Evolutionary conservation across 2,329 filamentous ascomycete genomes (phyloP), one percentile per base, ranked within the genome.

Genomic region (Trichoderma guizhouense): DNA sequence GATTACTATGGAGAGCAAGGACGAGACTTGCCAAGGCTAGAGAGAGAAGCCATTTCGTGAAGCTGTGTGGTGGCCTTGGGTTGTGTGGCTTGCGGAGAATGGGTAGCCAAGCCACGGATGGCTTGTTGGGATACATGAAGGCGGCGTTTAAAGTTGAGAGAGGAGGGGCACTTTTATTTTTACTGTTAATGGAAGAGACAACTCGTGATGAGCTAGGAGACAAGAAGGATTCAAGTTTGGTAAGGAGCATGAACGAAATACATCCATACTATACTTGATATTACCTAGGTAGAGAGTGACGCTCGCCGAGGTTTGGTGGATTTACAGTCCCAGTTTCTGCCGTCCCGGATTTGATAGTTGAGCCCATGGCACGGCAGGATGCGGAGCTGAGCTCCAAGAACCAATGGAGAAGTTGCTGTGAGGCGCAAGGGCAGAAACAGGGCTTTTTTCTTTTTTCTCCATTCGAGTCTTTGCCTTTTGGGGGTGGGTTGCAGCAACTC

Each of bases 311-410:
- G 24, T 36, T 36, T 39, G 58, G n/a, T 61, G 21, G n/a, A 36
- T 24, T 26, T 39, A 9, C n/a, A 32, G 18, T 32, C 55, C 55
- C 11, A 24, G 55, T 32, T 32, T 60, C 18, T 32, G 28, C 55
- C 28, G 7, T 60, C 51, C 61, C 51, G 65, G 69, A 71, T 69
- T 60, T 68, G 65, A 47, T 53, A 68, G 65, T 36, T 36, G 34
- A 36, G 34, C 14, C 47, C 51, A 58, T 32, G 34, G 30, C 69
- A 62, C 26, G 69, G 61, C 69, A 71, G 61, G 69, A 65, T 71
- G 69, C 61, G 61, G 43, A 71, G 69, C 60, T 64, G 62, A 71
- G 53, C 34, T 36, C 18, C 14, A 47, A 18, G 18, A 32, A 58
- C 69, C 61, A 71, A 65, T 71, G 14, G 51, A 43, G 9, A 32